Conservation (phyloP, 805 yeast species). For the Kluyveromyces nonfermentans region DNA sequence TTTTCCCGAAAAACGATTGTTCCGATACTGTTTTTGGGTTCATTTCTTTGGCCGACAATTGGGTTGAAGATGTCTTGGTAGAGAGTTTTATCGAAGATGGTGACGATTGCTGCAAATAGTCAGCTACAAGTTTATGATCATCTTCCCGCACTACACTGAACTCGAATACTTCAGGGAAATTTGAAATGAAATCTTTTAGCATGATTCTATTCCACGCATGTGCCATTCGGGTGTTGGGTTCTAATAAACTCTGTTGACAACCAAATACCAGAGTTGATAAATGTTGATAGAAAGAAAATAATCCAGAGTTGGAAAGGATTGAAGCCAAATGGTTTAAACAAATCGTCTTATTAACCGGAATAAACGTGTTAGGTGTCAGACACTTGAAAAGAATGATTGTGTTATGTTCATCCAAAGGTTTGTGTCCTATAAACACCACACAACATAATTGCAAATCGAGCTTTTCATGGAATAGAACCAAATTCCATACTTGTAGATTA, state of each 20-base stretch:
- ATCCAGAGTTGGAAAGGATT: conserved; percentile 13
- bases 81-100: conserved; percentile 3
- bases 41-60: not conserved
- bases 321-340: conserved; percentile 18
- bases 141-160: not conserved
- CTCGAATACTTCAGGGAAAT: conserved; percentile 24
- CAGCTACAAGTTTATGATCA: not conserved
- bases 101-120: not conserved
- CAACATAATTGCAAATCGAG: conserved; percentile 17
- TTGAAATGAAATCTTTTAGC: conserved; percentile 17
- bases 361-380: conserved; percentile 20
- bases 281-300: conserved; percentile 14
- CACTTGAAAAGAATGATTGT: conserved; percentile 19
- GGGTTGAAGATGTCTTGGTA: conserved; percentile 1
- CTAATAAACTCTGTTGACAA: not conserved
- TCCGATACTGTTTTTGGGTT: conserved; percentile 1
- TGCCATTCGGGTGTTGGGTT: not conserved
- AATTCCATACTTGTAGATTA: conserved; percentile 27
- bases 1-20: not conserved
- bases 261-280: conserved; percentile 15
- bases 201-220: conserved; percentile 27
- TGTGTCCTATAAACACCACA: conserved; percentile 14
- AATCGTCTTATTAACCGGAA: conserved; percentile 22
- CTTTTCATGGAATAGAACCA: conserved; percentile 16
- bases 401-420: conserved; percentile 9